Base-by-base conservation (phyloP, 345 rosid species). In the Luvunga scandens region DNA sequence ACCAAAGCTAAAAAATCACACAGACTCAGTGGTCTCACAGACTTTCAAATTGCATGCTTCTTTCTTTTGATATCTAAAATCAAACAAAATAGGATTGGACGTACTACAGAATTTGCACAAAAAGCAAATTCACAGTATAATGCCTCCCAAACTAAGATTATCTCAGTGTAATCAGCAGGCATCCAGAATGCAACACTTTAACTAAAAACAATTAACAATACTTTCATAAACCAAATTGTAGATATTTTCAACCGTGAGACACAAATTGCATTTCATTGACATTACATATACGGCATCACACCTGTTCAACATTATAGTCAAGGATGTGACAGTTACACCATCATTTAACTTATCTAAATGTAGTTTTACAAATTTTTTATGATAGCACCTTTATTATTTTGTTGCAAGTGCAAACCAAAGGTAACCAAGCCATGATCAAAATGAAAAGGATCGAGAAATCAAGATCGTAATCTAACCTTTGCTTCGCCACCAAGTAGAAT, bases 401-500 rank as follows among this genome's bases (percentile, higher is more conserved):
- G 33, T 21, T 28, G 6, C 16, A 72, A 31, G 50, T 36, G 66
- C 38, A 34, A 72, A 36, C 66, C 53, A 57, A 24, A 22, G 33
- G 50, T 42, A 12, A 8, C 50, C 65, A 57, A 72, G 22, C 75
- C 13, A 57, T 56, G 19, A 24, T 24, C 66, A 36, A 33, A 14
- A 36, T 57, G 22, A 13, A 24, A 34, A 14, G 9, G 55, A 5
- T 31, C 16, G 24, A 76, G 61, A 27, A 7, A 30, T 31, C 59
- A 71, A 48, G 27, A 69, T 61, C 21, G 55, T 70, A 55, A 75
- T 45, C 31, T 9, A 75, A 84, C 87, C 81, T 84, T 84, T 66
- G 84, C 82, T 25, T 72, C 36, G 75, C 87, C 87, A 34, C 84
- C 87, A 25, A 84, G 87, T 76, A 84, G 81, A 79, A 84, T 39